These are phyloP conservation scores for Saturnispora galanensis DNA, from an alignment of 805 yeast species.

Conservation along the genomic window DNA sequence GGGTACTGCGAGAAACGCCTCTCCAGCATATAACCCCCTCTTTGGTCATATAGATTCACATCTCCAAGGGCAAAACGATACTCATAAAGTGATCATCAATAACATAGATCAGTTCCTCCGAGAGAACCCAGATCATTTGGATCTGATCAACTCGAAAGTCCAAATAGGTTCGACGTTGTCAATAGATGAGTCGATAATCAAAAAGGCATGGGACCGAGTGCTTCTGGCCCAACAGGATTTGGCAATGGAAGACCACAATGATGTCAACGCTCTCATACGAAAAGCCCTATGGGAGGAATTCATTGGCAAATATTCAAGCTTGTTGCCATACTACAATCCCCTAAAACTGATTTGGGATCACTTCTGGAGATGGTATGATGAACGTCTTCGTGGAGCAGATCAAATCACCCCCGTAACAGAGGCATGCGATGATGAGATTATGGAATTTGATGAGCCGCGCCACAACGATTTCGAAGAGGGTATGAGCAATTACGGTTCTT, in stretches of 20 bases:
- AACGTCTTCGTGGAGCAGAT: neutral
- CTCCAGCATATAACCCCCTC: neutral
- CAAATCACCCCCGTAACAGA: slow-evolving; percentile 8
- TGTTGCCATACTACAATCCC: slow-evolving; percentile 15
- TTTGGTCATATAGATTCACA: slow-evolving; percentile 9
- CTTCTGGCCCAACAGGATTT: no score
- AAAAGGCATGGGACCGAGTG: no score
- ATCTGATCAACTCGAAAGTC: slow-evolving; percentile 4
- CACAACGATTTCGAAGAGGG: slow-evolving; percentile 6
- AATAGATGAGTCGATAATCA: no score
- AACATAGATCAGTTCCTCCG: slow-evolving; percentile 18
- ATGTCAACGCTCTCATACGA: slow-evolving; percentile 6
- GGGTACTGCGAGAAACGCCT: neutral
- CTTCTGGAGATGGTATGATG: slow-evolving; percentile 9
- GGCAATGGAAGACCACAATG: neutral
- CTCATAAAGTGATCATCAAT: slow-evolving; percentile 13
- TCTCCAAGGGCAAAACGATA: neutral
- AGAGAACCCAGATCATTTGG: slow-evolving; percentile 16
- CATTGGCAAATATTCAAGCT: slow-evolving; percentile 13
- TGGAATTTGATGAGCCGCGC: neutral
- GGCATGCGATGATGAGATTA: slow-evolving; percentile 6
- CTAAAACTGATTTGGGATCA: slow-evolving; percentile 11
- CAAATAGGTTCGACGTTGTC: no score
- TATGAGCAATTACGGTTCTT: slow-evolving; percentile 13
- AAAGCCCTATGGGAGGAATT: slow-evolving; percentile 14